phyloP scores from a whole-genome alignment of 305 asterid genomes.

The Vinca major region DNA sequence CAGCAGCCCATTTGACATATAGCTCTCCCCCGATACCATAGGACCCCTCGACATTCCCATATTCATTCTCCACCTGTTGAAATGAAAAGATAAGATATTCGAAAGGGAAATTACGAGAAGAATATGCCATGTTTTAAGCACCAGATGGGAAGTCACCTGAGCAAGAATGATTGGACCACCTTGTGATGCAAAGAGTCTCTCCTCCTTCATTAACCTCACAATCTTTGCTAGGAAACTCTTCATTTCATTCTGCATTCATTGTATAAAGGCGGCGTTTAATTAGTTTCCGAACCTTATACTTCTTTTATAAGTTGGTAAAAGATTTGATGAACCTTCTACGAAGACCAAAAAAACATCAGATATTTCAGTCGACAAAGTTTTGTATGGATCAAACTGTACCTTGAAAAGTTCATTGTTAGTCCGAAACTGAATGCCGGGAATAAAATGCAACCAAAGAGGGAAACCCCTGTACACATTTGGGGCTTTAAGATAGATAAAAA shows the following conservation, averaged over 20 bases:
- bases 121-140: neutral
- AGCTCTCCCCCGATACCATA: slow-evolving; percentile 53
- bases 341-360: neutral
- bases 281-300: neutral
- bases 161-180: slow-evolving; percentile 84
- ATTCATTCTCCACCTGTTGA: slow-evolving; percentile 70
- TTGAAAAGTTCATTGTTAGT: slow-evolving; percentile 49
- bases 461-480: slow-evolving; percentile 47
- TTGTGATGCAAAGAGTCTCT: slow-evolving; percentile 67
- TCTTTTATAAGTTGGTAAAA: neutral
- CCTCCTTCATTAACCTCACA: slow-evolving; percentile 67
- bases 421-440: slow-evolving; percentile 72
- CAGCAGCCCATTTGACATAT: slow-evolving; percentile 80
- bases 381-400: slow-evolving; percentile 24
- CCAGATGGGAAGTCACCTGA: slow-evolving; percentile 39
- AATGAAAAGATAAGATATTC: neutral
- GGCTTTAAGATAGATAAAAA: too few species aligned
- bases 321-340: neutral
- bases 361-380: neutral
- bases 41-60: slow-evolving; percentile 65
- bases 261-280: slow-evolving; percentile 1
- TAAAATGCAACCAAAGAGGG: slow-evolving; percentile 75
- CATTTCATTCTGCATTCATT: slow-evolving; percentile 59
- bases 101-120: slow-evolving; percentile 2
- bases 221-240: slow-evolving; percentile 59